Evolutionary conservation across 495 filamentous ascomycete genomes (phyloP).

Genomic region (Diplogelasinospora grovesii): DNA sequence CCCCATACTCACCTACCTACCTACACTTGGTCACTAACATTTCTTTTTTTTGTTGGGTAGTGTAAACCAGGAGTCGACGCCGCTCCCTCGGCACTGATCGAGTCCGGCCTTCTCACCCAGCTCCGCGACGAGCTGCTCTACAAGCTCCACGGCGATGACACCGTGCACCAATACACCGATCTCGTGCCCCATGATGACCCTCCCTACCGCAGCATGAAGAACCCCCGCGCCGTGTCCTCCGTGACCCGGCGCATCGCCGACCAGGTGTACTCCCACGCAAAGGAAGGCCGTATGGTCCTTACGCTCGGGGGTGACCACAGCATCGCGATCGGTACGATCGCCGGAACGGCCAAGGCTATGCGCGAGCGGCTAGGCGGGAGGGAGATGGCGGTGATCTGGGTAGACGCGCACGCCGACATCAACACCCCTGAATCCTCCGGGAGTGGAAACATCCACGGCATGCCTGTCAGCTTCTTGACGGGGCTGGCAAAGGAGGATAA

Average conservation of each 20-base stretch:
- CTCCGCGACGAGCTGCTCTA: constrained; percentile 81
- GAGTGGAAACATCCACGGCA: constrained; percentile 95
- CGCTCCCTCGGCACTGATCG: constrained; percentile 84
- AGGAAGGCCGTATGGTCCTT: constrained; percentile 77
- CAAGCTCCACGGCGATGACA: constrained; percentile 76
- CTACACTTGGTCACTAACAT: constrained; percentile 12
- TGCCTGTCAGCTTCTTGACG: constrained; percentile 92
- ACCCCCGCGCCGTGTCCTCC: constrained; percentile 77
- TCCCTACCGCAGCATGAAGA: constrained; percentile 84
- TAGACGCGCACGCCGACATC: constrained; percentile 96
- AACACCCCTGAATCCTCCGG: constrained; percentile 87
- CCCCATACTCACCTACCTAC: not conserved
- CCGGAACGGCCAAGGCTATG: constrained; percentile 76
- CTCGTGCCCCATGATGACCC: constrained; percentile 69
- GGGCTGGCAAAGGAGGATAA: constrained; percentile 70
- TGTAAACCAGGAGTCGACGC: constrained; percentile 89
- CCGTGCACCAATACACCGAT: constrained; percentile 75
- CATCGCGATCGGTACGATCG: constrained; percentile 89
- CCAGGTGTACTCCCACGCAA: constrained; percentile 84
- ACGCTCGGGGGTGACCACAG: constrained; percentile 95
- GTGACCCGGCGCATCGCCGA: constrained; percentile 74
- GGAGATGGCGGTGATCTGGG: constrained; percentile 94
- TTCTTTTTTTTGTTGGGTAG: constrained; percentile 35
- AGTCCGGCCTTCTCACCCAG: constrained; percentile 78
- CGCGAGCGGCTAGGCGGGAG: constrained; percentile 70